A percentile compares a stretch with the other conserved stretches of the same genome.
Evolutionary conservation across 163 green algal genomes (phyloP).

Genomic region (Scenedesmus sp.): DNA sequence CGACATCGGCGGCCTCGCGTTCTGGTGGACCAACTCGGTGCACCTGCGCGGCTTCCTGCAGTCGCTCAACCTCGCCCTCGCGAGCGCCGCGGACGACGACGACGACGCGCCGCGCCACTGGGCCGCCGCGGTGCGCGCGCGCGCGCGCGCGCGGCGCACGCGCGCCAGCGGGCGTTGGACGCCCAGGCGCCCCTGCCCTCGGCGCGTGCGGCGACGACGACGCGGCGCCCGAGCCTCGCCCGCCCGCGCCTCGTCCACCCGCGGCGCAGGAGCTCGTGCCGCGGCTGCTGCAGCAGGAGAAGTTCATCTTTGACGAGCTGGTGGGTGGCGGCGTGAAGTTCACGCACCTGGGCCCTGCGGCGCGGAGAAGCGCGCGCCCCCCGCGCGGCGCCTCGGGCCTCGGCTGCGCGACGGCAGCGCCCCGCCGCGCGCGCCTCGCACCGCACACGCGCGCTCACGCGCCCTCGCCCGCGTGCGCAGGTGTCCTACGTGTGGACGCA

Average conservation of each 20-base stretch:
- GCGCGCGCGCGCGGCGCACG: too few species aligned
- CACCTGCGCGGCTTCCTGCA: slow-evolving; percentile 66
- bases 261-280: slow-evolving; percentile 45
- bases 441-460: too few species aligned
- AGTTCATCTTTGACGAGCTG: slow-evolving; percentile 52
- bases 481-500: slow-evolving; percentile 48
- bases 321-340: too few species aligned
- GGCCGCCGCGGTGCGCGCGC: slow-evolving; percentile 35
- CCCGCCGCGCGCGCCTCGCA: too few species aligned
- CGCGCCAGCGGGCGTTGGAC: too few species aligned
- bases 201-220: not conserved
- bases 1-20: slow-evolving; percentile 53
- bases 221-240: not conserved
- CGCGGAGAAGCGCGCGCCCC: too few species aligned
- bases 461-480: too few species aligned
- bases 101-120: slow-evolving; percentile 20
- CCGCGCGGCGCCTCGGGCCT: too few species aligned
- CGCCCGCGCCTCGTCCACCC: not conserved
- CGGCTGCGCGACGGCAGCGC: too few species aligned
- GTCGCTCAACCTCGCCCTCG: slow-evolving; percentile 42
- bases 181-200: too few species aligned
- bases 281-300: slow-evolving; percentile 44
- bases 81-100: not conserved
- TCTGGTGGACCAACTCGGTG: slow-evolving; percentile 65
- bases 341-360: too few species aligned